phyloP scores from a whole-genome alignment of 2,329 filamentous ascomycete species.

The Aspergillus versicolor region DNA sequence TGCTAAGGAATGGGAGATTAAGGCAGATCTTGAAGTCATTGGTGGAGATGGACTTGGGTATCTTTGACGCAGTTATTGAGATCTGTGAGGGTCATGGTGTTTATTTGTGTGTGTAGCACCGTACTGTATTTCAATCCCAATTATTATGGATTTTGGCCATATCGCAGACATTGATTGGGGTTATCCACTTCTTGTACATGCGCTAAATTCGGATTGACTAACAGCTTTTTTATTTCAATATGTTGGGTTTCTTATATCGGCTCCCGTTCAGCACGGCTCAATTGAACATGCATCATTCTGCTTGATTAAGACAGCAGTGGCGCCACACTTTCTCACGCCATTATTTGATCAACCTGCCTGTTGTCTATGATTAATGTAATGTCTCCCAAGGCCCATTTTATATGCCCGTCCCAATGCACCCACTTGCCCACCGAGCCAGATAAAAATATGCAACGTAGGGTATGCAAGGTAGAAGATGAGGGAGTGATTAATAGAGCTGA shows the following conservation, averaged over 20 bases:
- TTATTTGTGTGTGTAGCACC: background rate
- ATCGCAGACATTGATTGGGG: background rate
- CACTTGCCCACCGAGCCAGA: background rate
- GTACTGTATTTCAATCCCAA: background rate
- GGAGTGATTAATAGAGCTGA: background rate
- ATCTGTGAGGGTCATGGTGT: background rate
- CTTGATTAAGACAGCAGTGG: background rate
- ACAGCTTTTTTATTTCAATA: too few relatives aligned
- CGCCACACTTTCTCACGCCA: background rate
- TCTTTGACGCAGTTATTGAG: conserved; percentile 23
- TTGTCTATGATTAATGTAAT: background rate
- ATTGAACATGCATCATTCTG: background rate
- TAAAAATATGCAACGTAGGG: background rate
- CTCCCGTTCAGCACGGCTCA: background rate
- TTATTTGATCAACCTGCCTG: background rate
- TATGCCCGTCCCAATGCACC: background rate
- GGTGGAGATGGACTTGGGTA: conserved; percentile 62
- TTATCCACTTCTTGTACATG: background rate
- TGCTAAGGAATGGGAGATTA: conserved; percentile 63
- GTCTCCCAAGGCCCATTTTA: background rate
- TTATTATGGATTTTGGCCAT: background rate
- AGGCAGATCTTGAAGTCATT: conserved; percentile 67
- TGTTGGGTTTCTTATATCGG: too few relatives aligned
- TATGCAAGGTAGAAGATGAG: background rate
- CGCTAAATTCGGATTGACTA: too few relatives aligned